Conservation (phyloP, 371 early-diverging fungal species). For the Furculomyces boomerangus region DNA sequence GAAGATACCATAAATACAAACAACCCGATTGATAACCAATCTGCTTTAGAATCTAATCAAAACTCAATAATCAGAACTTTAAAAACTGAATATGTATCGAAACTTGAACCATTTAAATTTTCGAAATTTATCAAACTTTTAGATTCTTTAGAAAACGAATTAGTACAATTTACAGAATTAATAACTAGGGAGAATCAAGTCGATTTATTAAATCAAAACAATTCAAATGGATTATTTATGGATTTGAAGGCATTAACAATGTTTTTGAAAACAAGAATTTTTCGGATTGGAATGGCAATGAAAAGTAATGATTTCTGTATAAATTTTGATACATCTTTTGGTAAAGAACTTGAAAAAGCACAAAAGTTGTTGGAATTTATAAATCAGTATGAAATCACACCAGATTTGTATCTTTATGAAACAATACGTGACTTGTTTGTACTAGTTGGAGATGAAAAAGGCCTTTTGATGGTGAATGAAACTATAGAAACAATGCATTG, state of each 20-base stretch:
- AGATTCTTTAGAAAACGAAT: too few relatives aligned
- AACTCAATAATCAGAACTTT: too few relatives aligned
- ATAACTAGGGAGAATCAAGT: too few relatives aligned
- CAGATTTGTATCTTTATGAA: conserved; percentile 1
- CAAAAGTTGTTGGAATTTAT: not conserved
- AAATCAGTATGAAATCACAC: not conserved
- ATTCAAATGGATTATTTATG: not conserved
- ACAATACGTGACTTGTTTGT: not conserved
- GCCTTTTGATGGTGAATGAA: not conserved
- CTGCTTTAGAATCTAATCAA: not conserved
- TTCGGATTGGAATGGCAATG: not conserved
- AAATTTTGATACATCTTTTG: too few relatives aligned
- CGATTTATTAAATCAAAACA: too few relatives aligned
- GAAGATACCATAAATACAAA: not conserved
- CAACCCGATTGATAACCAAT: not conserved
- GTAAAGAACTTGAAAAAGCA: not conserved
- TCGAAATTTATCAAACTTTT: too few relatives aligned
- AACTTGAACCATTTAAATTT: too few relatives aligned
- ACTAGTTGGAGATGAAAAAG: not conserved
- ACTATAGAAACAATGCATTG: not conserved
- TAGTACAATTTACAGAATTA: too few relatives aligned
- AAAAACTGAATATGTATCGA: too few relatives aligned
- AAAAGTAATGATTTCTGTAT: not conserved
- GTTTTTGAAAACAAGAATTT: not conserved
- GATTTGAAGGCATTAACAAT: not conserved